phyloP scores from a whole-genome alignment of 768 basidiomycete genomes.

The Xanthoconium stramineum region DNA sequence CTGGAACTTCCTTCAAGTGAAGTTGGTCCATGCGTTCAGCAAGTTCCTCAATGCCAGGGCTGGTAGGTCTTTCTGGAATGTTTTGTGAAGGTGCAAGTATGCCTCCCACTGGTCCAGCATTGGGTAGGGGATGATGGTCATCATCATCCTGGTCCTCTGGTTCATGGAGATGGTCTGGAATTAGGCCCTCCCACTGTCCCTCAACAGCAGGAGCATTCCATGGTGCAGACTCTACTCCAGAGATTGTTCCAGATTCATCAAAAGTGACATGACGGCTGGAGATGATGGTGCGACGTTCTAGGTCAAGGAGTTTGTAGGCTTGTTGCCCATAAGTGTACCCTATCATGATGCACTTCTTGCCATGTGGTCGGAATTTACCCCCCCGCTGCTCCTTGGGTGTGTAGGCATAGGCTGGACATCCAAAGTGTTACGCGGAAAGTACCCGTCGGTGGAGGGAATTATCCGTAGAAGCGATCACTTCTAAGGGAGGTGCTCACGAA shows the following conservation, averaged over 20 bases:
- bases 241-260: not conserved
- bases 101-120: too few relatives aligned
- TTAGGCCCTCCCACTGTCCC: not conserved
- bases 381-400: not conserved
- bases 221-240: not conserved
- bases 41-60: too few relatives aligned
- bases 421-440: too few relatives aligned
- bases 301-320: not conserved
- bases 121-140: too few relatives aligned
- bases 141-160: too few relatives aligned
- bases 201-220: not conserved
- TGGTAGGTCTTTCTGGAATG: too few relatives aligned
- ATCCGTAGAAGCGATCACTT: too few relatives aligned
- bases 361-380: not conserved
- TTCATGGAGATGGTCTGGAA: not conserved
- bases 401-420: not conserved
- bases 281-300: not conserved
- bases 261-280: not conserved
- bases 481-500: too few relatives aligned
- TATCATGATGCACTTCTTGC: not conserved
- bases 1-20: too few relatives aligned
- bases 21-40: too few relatives aligned
- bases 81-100: too few relatives aligned
- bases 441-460: too few relatives aligned
- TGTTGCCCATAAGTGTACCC: not conserved